phyloP scores from a whole-genome alignment of 2,329 filamentous ascomycete species.

The Chrysoporthe austroafricana region DNA sequence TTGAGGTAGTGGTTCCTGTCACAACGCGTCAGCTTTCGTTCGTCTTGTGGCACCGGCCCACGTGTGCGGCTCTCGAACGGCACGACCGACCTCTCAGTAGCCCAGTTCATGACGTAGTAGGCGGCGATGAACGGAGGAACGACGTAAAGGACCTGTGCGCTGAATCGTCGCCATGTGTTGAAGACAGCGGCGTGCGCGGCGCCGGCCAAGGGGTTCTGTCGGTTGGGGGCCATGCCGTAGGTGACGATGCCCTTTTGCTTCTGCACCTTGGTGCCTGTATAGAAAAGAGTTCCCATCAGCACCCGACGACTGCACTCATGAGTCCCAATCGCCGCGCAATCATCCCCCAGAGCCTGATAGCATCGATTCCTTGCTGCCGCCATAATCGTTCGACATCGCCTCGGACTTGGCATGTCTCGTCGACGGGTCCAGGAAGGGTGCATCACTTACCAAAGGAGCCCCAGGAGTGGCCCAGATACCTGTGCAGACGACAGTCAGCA shows the following conservation, averaged over 20 bases:
- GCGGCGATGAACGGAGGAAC: constrained; percentile 76
- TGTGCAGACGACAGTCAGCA: constrained; percentile 41
- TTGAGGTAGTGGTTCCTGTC: constrained; percentile 78
- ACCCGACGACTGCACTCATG: constrained; percentile 43
- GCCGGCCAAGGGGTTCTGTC: constrained; percentile 84
- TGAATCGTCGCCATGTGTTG: constrained; percentile 90
- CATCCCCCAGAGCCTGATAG: not conserved
- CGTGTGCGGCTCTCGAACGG: not conserved
- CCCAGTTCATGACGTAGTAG: constrained; percentile 90
- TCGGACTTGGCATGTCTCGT: not conserved
- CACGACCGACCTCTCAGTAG: constrained; percentile 77
- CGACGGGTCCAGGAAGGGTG: constrained; percentile 1
- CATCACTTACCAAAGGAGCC: constrained; percentile 71
- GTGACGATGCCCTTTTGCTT: constrained; percentile 67
- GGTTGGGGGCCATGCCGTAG: constrained; percentile 84
- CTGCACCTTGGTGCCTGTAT: constrained; percentile 35
- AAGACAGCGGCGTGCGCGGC: constrained; percentile 82
- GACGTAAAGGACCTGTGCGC: constrained; percentile 86
- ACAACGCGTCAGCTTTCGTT: constrained; percentile 28
- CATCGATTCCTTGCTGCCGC: not conserved
- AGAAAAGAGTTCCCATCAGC: constrained; percentile 12
- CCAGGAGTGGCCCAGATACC: constrained; percentile 73
- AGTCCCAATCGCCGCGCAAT: constrained; percentile 35
- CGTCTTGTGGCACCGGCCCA: not conserved
- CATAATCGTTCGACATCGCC: not conserved